Base-by-base conservation (phyloP, 108 stramenopile genomes). In the Stephanodiscus triporus region DNA sequence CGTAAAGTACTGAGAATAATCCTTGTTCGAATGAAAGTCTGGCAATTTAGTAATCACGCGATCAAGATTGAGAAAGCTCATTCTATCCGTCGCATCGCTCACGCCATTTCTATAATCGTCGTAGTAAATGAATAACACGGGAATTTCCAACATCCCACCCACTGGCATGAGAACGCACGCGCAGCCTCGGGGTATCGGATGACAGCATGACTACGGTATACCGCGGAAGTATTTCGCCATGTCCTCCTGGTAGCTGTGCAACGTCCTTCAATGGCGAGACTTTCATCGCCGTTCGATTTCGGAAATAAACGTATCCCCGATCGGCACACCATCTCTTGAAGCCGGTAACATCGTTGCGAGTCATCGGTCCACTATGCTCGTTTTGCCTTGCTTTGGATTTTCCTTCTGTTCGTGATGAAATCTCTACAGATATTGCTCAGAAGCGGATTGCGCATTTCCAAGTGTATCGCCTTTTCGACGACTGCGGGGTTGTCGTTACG, bases 371-470 rank as follows among this genome's bases (percentile, higher is more conserved):
- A 53, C 68, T 73, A 73, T 76, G 6, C 63, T 29, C 17, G 50
- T 37, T 32, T 70, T 29, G 30, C 34, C 49, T 58, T 63, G 60
- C 77, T 80, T 84, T 14, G 26, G 54, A 47, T 81, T 64, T 47
- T 87, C 77, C 50, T 75, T 77, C 43, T 81, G 62, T 54, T 77
- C 79, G 37, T 72, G 70, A 56, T 91, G 91, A 37, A 89, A 86
- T 34, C 91, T 77, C 9, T 84, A 83, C 6, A 91, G 54, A 89
- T 68, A 70, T 91, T 91, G 54, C 87, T 83, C n/a, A n/a, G n/a
- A 22, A 91, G 85, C 43, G 88, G 91, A 55, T 91, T 73, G 4
- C 91, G 85, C n/a, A 91, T 74, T 17, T n/a, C n/a, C n/a, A 91
- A 64, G 75, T 91, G 91, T 17, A 84, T 57, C 2, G 67, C 80